Evolutionary conservation across 805 yeast species (phyloP).

Genomic region (Naumovozyma dairenensis): DNA sequence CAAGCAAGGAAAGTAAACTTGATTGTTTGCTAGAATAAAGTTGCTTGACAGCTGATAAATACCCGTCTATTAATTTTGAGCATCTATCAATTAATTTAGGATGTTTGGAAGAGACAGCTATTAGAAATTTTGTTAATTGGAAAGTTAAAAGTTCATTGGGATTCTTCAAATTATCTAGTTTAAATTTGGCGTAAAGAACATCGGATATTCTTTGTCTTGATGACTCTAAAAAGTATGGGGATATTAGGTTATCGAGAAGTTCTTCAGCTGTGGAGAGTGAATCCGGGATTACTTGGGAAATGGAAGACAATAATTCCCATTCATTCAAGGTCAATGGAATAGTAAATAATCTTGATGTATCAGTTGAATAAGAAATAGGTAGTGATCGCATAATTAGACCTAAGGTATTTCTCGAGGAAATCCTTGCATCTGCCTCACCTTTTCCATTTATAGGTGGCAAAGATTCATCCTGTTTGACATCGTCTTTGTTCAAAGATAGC

Average conservation of each 20-base stretch:
- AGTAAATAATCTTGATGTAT: conserved; percentile 20
- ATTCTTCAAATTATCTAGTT: conserved; percentile 27
- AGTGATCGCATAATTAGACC: conserved; percentile 17
- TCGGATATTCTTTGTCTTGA: conserved; percentile 41
- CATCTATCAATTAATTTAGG: conserved; percentile 20
- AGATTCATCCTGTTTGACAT: neutral
- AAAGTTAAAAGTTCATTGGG: conserved; percentile 34
- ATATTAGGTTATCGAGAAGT: conserved; percentile 33
- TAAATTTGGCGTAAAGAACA: conserved; percentile 24
- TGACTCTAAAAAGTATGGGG: conserved; percentile 40
- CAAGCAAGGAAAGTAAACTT: conserved; percentile 29
- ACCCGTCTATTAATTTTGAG: conserved; percentile 16
- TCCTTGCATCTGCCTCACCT: neutral
- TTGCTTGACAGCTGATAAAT: conserved; percentile 14
- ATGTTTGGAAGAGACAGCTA: conserved; percentile 19
- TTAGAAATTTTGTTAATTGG: conserved; percentile 27
- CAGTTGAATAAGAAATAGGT: conserved; percentile 22
- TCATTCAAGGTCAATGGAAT: conserved; percentile 43
- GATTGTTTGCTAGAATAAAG: conserved; percentile 9
- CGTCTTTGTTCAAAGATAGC: conserved; percentile 4
- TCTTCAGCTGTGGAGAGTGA: conserved; percentile 31
- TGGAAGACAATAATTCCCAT: conserved; percentile 43
- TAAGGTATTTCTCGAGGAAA: conserved; percentile 4
- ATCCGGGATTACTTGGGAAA: conserved; percentile 33
- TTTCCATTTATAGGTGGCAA: neutral